A percentile compares a stretch with the other conserved stretches of the same genome.
Conservation (phyloP, 2,329 filamentous ascomycete species). For the Aspergillus aculeatinus region DNA sequence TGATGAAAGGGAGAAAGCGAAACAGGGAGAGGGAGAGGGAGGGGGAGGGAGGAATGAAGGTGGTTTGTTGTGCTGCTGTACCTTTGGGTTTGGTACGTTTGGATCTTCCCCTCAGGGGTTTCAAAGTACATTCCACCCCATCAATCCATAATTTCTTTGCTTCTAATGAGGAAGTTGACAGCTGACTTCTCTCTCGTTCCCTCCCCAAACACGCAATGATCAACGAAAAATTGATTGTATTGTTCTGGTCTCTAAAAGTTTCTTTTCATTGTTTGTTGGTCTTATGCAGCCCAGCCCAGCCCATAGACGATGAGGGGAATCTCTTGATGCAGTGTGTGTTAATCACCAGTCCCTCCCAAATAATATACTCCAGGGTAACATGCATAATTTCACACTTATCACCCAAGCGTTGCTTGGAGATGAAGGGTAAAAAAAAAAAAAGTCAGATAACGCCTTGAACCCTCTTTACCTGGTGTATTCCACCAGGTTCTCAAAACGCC, state of each 20-base stretch:
- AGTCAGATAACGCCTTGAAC: not conserved
- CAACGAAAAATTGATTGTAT: constrained; percentile 1
- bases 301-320: not conserved
- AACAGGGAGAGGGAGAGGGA: not conserved
- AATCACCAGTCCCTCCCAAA: not conserved
- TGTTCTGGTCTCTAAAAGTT: not conserved
- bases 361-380: not conserved
- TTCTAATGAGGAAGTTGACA: not conserved
- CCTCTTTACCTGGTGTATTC: not conserved
- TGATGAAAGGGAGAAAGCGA: not conserved
- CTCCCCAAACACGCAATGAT: not conserved
- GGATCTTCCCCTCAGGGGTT: not conserved
- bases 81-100: not conserved
- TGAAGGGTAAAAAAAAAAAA: too few species aligned
- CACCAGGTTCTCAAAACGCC: not conserved
- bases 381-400: not conserved
- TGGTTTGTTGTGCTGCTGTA: not conserved
- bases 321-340: not conserved
- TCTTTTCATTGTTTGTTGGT: not conserved
- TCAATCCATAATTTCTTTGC: not conserved
- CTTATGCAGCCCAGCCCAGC: not conserved
- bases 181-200: not conserved
- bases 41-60: not conserved
- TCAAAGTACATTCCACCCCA: not conserved
- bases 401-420: too few species aligned